These are phyloP conservation scores for Talaromyces sp. DNA, from an alignment of 2,329 filamentous ascomycete genomes.

Conservation along the genomic window DNA sequence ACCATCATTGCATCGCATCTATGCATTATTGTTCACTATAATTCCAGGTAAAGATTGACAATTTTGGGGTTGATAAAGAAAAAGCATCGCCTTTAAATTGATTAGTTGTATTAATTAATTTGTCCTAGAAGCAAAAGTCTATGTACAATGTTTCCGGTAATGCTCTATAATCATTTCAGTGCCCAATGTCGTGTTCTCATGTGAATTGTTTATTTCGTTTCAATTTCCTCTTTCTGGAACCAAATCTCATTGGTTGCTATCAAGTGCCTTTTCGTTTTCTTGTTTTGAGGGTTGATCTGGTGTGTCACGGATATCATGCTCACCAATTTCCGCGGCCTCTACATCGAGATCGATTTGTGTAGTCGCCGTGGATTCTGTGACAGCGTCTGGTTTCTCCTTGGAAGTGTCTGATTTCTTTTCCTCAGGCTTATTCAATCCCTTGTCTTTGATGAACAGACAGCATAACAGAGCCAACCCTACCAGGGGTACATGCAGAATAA, in stretches of 20 bases:
- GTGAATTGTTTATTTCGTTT: background rate
- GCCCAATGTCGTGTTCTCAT: background rate
- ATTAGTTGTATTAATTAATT: background rate
- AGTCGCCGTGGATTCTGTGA: conserved; percentile 2
- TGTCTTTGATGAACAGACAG: conserved; percentile 48
- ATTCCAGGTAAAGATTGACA: background rate
- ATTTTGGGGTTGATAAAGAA: background rate
- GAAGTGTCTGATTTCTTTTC: conserved; percentile 18
- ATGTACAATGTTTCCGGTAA: background rate
- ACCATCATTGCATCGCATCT: background rate
- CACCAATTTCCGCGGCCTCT: conserved; percentile 2
- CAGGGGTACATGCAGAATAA: conserved; percentile 51
- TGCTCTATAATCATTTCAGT: background rate
- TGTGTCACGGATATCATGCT: conserved; percentile 2
- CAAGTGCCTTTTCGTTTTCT: background rate
- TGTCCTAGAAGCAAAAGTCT: background rate
- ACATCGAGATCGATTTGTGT: conserved; percentile 4
- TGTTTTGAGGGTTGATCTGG: conserved; percentile 6
- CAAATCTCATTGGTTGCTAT: background rate
- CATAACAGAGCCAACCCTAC: conserved; percentile 47
- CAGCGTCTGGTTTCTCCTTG: too few relatives aligned
- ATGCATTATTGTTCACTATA: background rate
- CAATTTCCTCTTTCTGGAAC: background rate
- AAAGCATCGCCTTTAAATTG: background rate
- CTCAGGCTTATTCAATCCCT: conserved; percentile 38